Base-by-base conservation (phyloP, 2,329 filamentous ascomycete species). In the Tolypocladium pustulatum region DNA sequence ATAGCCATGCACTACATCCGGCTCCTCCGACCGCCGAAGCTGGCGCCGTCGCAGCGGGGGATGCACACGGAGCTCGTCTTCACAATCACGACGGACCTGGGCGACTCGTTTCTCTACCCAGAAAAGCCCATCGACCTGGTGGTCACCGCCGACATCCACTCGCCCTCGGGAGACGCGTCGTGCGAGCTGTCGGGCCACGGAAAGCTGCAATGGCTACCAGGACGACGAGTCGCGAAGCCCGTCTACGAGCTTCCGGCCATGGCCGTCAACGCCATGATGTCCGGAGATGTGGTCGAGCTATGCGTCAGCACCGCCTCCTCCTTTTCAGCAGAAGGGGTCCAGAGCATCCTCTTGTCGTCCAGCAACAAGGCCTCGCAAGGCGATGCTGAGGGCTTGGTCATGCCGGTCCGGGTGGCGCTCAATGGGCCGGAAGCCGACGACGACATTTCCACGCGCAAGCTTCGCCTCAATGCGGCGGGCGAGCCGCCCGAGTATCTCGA, bases 41-140 rank as follows among this genome's bases (percentile, higher is more conserved):
- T 79, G 52, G 66, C 68, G 0, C 64, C 56, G 58, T 41, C 63
- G 15, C 57, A 65, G 60, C 60, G 63, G 53, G 62, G 62, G 60
- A 62, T 71, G 64, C 22, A 63, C 17, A 65, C 80, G 9, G 73
- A 75, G 55, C 65, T 84, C 4, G 71, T 81, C 1, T 70, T 85
- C 61, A 78, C 80, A 60, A 77, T 85, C 63, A 82, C 80, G 13
- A 84, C 81, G 15, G 81, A 85, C 60, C 73, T 84, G 1, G 80
- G 81, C 37, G 82, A 85, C 64, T 73, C 79, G 0, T 81, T 81
- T 55, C 74, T 84, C 13, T 70, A 64, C n/a, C 77, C 78, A 0
- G 69, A 72, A 17, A 66, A 68, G 22, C 74, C 79, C 5, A 60
- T 83, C n/a, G 70, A 73, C 17, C 69, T 84, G 3, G 66, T 70